Evolutionary conservation across 1,284 basidiomycete species (phyloP).

Genomic region (Pyrrhoderma lamaoense): DNA sequence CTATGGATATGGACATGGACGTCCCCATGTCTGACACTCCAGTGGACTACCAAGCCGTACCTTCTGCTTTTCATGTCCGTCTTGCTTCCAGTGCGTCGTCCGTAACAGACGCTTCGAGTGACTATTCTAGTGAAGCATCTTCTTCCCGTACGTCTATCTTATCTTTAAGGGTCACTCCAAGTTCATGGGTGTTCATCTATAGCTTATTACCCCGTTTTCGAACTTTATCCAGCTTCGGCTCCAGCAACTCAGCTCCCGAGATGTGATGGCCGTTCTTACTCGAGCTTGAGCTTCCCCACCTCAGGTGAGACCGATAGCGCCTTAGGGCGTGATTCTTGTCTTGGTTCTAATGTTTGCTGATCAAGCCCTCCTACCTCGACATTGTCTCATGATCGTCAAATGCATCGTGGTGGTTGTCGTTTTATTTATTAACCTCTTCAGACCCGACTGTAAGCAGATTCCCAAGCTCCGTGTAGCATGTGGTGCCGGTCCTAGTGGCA

Average conservation of each 20-base stretch:
- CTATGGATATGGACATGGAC: slow-evolving; percentile 73
- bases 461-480: slow-evolving; percentile 68
- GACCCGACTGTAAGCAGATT: slow-evolving; percentile 65
- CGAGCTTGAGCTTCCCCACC: slow-evolving; percentile 46
- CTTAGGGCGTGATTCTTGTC: slow-evolving; percentile 3
- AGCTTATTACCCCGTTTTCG: slow-evolving; percentile 59
- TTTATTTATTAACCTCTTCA: slow-evolving; percentile 25
- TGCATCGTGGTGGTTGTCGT: slow-evolving; percentile 9
- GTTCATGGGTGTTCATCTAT: slow-evolving; percentile 19
- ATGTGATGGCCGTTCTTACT: slow-evolving; percentile 33
- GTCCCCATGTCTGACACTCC: slow-evolving; percentile 48
- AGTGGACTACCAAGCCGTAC: slow-evolving; percentile 39
- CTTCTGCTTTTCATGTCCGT: slow-evolving; percentile 52
- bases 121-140: slow-evolving; percentile 34
- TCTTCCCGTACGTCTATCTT: slow-evolving; percentile 28
- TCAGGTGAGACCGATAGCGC: slow-evolving; percentile 47
- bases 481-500: slow-evolving; percentile 49
- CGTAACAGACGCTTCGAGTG: slow-evolving; percentile 30
- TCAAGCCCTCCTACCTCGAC: slow-evolving; percentile 21
- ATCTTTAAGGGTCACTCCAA: slow-evolving; percentile 11
- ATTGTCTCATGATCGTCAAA: slow-evolving; percentile 5
- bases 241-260: slow-evolving; percentile 23
- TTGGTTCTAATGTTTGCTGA: slow-evolving; percentile 7
- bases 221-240: slow-evolving; percentile 50
- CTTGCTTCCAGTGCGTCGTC: slow-evolving; percentile 55